phyloP scores from a whole-genome alignment of 139 green algal species.

The Micromonas commoda region DNA sequence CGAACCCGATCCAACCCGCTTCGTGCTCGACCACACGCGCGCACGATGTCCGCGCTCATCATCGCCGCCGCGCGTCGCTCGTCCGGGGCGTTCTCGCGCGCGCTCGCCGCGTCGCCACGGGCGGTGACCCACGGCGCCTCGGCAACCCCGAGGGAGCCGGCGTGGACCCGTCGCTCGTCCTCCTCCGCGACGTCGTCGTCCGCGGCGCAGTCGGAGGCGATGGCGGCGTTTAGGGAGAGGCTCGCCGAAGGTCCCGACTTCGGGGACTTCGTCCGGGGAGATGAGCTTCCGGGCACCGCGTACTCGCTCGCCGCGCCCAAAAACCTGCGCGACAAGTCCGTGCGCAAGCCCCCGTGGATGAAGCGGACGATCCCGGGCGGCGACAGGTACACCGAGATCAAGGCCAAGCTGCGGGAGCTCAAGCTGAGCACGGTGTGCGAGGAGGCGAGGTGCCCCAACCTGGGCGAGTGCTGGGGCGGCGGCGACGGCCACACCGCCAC shows the following conservation, averaged over 20 bases:
- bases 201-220: not conserved
- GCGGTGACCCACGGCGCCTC: too few relatives aligned
- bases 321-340: not conserved
- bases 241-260: not conserved
- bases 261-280: not conserved
- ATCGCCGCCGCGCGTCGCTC: too few relatives aligned
- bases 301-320: slow-evolving; percentile 7
- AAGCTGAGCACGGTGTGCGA: slow-evolving; percentile 96
- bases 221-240: not conserved
- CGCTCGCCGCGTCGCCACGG: not conserved
- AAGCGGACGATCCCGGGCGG: slow-evolving; percentile 63
- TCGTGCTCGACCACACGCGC: too few relatives aligned
- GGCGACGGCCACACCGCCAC: slow-evolving; percentile 86
- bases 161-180: not conserved
- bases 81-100: not conserved
- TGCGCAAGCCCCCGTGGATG: slow-evolving; percentile 95
- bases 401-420: slow-evolving; percentile 84
- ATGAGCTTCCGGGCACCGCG: not conserved
- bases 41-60: too few relatives aligned
- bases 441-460: slow-evolving; percentile 91
- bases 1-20: too few relatives aligned
- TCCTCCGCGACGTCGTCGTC: not conserved
- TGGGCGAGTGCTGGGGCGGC: slow-evolving; percentile 77
- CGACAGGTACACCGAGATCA: slow-evolving; percentile 68
- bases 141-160: not conserved